Evolutionary conservation across 257 asterid species (phyloP), one percentile per base, ranked within the genome.

Genomic region (Ocimum tenuiflorum): DNA sequence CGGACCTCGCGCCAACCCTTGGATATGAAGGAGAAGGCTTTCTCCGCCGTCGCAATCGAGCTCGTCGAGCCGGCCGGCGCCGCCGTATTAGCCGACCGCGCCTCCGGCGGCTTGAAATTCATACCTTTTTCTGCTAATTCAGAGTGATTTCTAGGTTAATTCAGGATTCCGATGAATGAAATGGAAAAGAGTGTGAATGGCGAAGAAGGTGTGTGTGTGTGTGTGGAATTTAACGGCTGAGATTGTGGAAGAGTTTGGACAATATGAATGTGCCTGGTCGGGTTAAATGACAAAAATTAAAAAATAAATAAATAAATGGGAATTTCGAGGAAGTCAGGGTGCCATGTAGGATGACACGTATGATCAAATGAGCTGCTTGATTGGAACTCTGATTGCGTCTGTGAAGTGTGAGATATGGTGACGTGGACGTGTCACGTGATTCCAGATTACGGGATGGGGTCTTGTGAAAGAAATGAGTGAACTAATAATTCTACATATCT

Each of bases 1-100:
- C 99, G 94, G 46, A 94, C 97, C 78, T 94, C 96, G 62, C 88
- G 83, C 99, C 97, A 94, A 15, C 99, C 97, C 75, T 90, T 90
- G 29, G 99, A 88, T 50, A 94, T 80, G 79, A 94, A 88, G 58
- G 99, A 94, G 46, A 89, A 64, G 7, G 98, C 98, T 19, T 92
- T 89, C 87, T 87, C 94, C 56, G 98, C 96, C 64, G 98, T 75
- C 36, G 81, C 97, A 33, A 27, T 27, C 31, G 82, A 57, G 8
- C 84, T 63, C 35, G 74, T 14, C 4, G 82, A 57, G 10, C 84
- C 63, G 12, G 88, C 55, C 9, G 83, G 15, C 39, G 74, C 8
- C 42, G 66, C 70, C 63, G 77, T 43, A 68, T 81, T 43, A 52
- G 85, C 6, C 69, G 96, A 24, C 20, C 89, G 78, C 36, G 84